phyloP scores from a whole-genome alignment of 2,329 filamentous ascomycete genomes.

The Claviceps sp. region DNA sequence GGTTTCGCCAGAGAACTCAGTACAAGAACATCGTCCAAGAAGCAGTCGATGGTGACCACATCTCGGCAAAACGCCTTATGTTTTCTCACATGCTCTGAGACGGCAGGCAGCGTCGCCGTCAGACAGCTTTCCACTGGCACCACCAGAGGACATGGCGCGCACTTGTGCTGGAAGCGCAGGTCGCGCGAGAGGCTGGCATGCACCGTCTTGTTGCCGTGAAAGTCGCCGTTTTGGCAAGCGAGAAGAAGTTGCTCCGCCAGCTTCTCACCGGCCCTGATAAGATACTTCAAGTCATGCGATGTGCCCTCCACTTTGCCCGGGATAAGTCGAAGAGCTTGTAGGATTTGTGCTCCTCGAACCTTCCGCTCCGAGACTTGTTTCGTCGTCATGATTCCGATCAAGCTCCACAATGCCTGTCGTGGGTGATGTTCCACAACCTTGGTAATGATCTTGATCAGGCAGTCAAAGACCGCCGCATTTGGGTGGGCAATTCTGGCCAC shows the following conservation, averaged over 20 bases:
- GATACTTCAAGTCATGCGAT: slow-evolving; percentile 47
- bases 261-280: slow-evolving; percentile 69
- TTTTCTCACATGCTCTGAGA: slow-evolving; percentile 56
- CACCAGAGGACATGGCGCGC: slow-evolving; percentile 70
- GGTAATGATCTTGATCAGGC: slow-evolving; percentile 66
- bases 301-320: slow-evolving; percentile 39
- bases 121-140: slow-evolving; percentile 80
- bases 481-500: slow-evolving; percentile 91
- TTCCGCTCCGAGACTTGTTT: slow-evolving; percentile 55
- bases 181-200: slow-evolving; percentile 63
- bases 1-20: slow-evolving; percentile 87
- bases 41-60: slow-evolving; percentile 66
- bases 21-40: slow-evolving; percentile 80
- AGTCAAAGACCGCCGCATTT: slow-evolving; percentile 61
- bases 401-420: slow-evolving; percentile 80
- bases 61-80: slow-evolving; percentile 84
- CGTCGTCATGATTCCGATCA: slow-evolving; percentile 77
- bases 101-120: slow-evolving; percentile 65
- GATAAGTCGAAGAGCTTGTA: slow-evolving; percentile 33
- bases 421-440: slow-evolving; percentile 82
- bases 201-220: slow-evolving; percentile 51
- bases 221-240: slow-evolving; percentile 67
- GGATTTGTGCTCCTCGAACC: slow-evolving; percentile 36
- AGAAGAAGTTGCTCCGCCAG: slow-evolving; percentile 70
- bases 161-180: slow-evolving; percentile 73